phyloP scores from a whole-genome alignment of 768 basidiomycete genomes.

The Termitomyces sp. region DNA sequence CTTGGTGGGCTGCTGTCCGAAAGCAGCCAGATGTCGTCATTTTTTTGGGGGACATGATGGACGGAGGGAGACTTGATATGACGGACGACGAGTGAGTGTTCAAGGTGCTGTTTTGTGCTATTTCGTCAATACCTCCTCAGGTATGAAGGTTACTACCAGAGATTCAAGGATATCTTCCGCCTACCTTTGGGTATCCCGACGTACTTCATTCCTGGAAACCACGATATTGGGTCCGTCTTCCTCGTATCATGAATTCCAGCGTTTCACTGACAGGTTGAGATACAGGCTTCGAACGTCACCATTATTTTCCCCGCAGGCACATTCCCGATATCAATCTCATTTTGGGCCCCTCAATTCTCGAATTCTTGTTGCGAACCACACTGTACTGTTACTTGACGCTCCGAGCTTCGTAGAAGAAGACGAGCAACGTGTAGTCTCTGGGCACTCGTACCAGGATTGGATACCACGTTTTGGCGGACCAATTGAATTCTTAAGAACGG shows the following conservation, averaged over 20 bases:
- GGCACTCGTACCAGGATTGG: conserved; percentile 42
- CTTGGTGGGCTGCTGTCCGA: conserved; percentile 64
- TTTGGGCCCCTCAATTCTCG: conserved; percentile 73
- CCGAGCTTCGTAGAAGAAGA: conserved; percentile 76
- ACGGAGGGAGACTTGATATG: conserved; percentile 68
- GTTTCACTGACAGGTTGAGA: conserved; percentile 11
- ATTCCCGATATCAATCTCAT: conserved; percentile 57
- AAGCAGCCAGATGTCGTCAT: conserved; percentile 68
- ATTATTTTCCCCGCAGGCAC: conserved; percentile 40
- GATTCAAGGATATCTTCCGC: conserved; percentile 71
- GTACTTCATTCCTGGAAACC: conserved; percentile 86
- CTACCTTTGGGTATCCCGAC: conserved; percentile 39
- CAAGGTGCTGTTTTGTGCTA: neutral
- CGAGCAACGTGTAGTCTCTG: conserved; percentile 36
- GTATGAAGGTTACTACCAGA: conserved; percentile 62
- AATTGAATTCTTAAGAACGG: conserved; percentile 46
- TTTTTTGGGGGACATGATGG: conserved; percentile 92
- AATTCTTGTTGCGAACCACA: conserved; percentile 64
- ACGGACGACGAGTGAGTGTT: conserved; percentile 60
- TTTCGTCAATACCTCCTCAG: conserved; percentile 31
- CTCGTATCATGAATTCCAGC: neutral
- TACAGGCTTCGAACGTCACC: conserved; percentile 41
- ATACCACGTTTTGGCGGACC: conserved; percentile 41
- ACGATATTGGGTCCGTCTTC: conserved; percentile 70
- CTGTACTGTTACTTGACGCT: conserved; percentile 67